Conservation (phyloP, 1,284 basidiomycete species). For the Cryptococcus sp. region DNA sequence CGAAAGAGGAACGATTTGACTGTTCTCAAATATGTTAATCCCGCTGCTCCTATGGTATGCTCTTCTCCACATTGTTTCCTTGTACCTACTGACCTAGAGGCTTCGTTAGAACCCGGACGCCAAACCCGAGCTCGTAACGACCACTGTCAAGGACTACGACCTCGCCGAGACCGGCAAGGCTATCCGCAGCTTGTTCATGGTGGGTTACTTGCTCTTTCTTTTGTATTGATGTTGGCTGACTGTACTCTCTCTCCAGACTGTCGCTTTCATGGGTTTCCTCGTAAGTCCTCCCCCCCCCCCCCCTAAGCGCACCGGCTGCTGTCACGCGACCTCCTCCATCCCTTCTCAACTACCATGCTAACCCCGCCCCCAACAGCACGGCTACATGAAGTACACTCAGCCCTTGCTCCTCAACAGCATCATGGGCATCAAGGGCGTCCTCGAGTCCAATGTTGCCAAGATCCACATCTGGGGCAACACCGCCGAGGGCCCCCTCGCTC, state of each 20-base stretch:
- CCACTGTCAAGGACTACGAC: constrained; percentile 91
- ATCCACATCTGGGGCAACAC: constrained; percentile 73
- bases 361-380: constrained; percentile 52
- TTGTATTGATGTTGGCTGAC: background rate
- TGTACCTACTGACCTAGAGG: background rate
- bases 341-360: background rate
- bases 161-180: constrained; percentile 80
- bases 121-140: constrained; percentile 78
- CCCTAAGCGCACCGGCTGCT: background rate
- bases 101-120: constrained; percentile 59
- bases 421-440: constrained; percentile 82
- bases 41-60: constrained; percentile 50
- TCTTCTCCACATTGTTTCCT: background rate
- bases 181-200: constrained; percentile 69
- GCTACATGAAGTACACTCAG: constrained; percentile 81
- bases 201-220: constrained; percentile 15
- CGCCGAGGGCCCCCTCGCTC: constrained; percentile 80
- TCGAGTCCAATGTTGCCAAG: constrained; percentile 76
- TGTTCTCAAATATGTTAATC: constrained; percentile 79
- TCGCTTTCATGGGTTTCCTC: constrained; percentile 84
- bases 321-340: background rate
- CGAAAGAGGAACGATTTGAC: constrained; percentile 93
- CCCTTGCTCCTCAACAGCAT: constrained; percentile 86
- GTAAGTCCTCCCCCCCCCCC: constrained; percentile 22
- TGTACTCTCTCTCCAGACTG: constrained; percentile 50